Base-by-base conservation (phyloP, 2,329 filamentous ascomycete species). In the Aspergillus pseudonomiae region DNA sequence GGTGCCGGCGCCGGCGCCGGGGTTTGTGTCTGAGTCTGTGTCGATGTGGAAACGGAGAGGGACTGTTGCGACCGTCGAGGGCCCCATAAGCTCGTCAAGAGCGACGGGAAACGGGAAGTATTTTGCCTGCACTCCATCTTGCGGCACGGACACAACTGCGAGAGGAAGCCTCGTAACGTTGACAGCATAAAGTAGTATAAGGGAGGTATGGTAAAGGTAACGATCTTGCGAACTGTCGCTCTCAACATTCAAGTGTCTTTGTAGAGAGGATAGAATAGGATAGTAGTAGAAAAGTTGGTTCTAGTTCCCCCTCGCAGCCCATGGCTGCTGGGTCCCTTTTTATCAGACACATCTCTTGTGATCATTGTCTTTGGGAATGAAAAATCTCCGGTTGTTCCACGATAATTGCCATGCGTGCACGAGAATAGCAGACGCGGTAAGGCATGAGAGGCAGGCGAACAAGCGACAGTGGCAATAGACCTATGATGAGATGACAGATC, bases 101-200 rank as follows among this genome's bases (percentile, higher is more conserved):
- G 63, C 55, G 61, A 68, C 16, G 66, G 66, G 53, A 68, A 68
- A 4, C 66, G 66, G 19, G 64, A 60, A 21, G 61, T 60, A n/a
- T 63, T 41, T 46, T 59, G 57, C 41, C 65, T 61, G 59, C 62
- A 64, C 45, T 68, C 66, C 66, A 68, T 68, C 34, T 59, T 68
- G 56, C 63, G 60, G 43, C 54, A 59, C 21, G 64, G 62, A 30
- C 53, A 65, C 43, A 67, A 24, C 43, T 66, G 56, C 16, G 60
- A 57, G n/a, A 64, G 58, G 36, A 65, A 46, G 11, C 57, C 48
- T 46, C 59, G 39, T 28, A 59, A 52, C 55, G 60, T 45, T 26
- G 65, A 63, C 34, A 64, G 62, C 56, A 63, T 64, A 58, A 66
- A 61, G 57, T 57, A 36, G 30, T 55, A 39, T 52, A 48, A 14